phyloP scores from a whole-genome alignment of 2,329 filamentous ascomycete genomes.

The Monilinia aucupariae region DNA sequence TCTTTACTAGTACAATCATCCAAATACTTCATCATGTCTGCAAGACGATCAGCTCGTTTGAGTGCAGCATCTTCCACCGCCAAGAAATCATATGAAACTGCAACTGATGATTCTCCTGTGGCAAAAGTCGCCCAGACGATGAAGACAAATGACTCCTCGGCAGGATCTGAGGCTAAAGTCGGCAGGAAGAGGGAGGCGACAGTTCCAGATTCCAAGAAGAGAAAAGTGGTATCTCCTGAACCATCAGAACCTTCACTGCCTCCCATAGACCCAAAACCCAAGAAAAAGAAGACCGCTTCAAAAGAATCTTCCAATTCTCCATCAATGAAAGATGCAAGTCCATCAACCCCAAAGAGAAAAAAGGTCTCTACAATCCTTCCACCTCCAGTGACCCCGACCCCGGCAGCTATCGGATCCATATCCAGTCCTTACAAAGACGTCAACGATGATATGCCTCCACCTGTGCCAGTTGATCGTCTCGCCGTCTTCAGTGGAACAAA shows the following conservation, averaged over 20 bases:
- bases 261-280: not conserved
- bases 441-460: conserved; percentile 34
- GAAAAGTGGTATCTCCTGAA: not conserved
- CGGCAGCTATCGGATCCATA: conserved; percentile 44
- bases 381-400: conserved; percentile 43
- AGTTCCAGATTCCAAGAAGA: not conserved
- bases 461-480: conserved; percentile 42
- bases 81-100: conserved; percentile 16
- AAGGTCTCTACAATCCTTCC: not conserved
- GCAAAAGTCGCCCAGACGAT: not conserved
- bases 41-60: conserved; percentile 31
- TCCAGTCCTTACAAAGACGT: conserved; percentile 41
- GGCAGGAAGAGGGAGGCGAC: conserved; percentile 10
- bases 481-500: conserved; percentile 62
- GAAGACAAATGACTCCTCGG: conserved; percentile 10
- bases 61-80: conserved; percentile 21
- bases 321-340: conserved; percentile 17
- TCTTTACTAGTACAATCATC: conserved; percentile 6
- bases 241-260: not conserved
- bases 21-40: conserved; percentile 27
- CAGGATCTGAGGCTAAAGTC: conserved; percentile 17
- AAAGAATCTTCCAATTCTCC: conserved; percentile 17
- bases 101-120: not conserved
- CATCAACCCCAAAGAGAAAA: conserved; percentile 27
- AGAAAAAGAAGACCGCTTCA: conserved; percentile 28